Evolutionary conservation across 164 flowering plant species (phyloP), one percentile per base, ranked within the genome.

Genomic region (Echeveria elegans): DNA sequence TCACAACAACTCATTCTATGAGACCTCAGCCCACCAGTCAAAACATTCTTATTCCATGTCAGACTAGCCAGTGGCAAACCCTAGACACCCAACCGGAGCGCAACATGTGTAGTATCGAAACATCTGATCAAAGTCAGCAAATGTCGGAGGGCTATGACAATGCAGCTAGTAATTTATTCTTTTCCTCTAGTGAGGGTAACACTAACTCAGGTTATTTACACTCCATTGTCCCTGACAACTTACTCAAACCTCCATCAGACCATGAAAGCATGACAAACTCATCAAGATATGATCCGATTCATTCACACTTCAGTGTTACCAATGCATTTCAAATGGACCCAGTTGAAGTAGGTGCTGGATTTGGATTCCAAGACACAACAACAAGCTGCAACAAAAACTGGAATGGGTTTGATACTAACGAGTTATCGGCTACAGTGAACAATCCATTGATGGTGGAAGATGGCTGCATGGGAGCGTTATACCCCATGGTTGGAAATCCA

Each of bases 151-250:
- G 61, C 28, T 56, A 56, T 28, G 61, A 56, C n/a, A 56, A 56
- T 56, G 61, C 61, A 26, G 31, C 61, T 56, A 15, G 37, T 34
- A 34, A 15, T 11, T 69, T 64, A 71, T 75, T 78, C 79, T 68
- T 78, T 43, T 73, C 82, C 72, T 71, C 74, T 52, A 18, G 28
- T 53, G 86, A 82, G 66, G 3, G 18, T 43, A 43, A 43, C n/a
- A 66, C 82, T 23, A 81, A 80, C 69, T 89, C 96, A 2, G 99
- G 99, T 14, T 88, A 94, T 76, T 76, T 94, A 74, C 85, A 73
- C 61, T 85, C 96, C 79, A 84, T 94, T 58, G 88, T 94, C 14
- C 93, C 96, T 60, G 82, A 83, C 14, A 84, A 69, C 72, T 88
- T 83, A 77, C 65, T 91, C 63, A 85, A 77, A 28, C 90, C 88